Conservation (phyloP, 2,329 filamentous ascomycete species). For the Pestalotiopsis fici region DNA sequence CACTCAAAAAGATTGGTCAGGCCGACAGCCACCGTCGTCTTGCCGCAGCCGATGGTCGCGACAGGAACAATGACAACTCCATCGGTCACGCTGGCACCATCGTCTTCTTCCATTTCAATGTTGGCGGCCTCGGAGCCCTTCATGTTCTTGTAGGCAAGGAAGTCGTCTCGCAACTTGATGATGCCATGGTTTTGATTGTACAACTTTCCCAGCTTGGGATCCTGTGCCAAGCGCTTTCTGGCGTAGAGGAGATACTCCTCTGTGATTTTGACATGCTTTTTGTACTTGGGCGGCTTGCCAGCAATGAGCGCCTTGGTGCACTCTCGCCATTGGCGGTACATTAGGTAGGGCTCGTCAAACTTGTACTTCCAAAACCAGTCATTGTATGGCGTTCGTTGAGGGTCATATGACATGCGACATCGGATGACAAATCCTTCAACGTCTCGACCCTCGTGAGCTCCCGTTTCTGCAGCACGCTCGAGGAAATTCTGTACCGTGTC, state of each 20-base stretch:
- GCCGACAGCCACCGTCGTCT: slow-evolving; percentile 87
- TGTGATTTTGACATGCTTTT: slow-evolving; percentile 87
- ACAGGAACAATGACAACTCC: slow-evolving; percentile 87
- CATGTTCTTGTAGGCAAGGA: slow-evolving; percentile 78
- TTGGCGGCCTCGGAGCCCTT: slow-evolving; percentile 88
- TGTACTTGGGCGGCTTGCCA: slow-evolving; percentile 72
- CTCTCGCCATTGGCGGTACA: slow-evolving; percentile 99
- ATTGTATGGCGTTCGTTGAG: slow-evolving; percentile 56
- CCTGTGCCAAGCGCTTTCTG: slow-evolving; percentile 67
- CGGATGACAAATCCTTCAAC: slow-evolving; percentile 97
- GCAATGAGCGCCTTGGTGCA: slow-evolving; percentile 88
- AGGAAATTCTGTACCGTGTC: slow-evolving; percentile 77
- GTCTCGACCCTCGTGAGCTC: slow-evolving; percentile 85
- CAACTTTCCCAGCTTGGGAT: slow-evolving; percentile 66
- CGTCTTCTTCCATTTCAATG: slow-evolving; percentile 61
- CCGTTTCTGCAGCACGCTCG: slow-evolving; percentile 82
- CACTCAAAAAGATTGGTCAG: slow-evolving; percentile 82
- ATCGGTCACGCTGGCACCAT: slow-evolving; percentile 55
- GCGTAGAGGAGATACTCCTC: slow-evolving; percentile 88
- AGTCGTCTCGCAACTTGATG: slow-evolving; percentile 86
- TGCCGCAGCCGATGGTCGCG: slow-evolving; percentile 93
- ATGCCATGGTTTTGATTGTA: slow-evolving; percentile 94
- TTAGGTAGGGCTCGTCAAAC: slow-evolving; percentile 97
- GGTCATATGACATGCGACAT: slow-evolving; percentile 68
- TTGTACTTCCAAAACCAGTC: slow-evolving; percentile 99